Evolutionary conservation across 1,284 basidiomycete species (phyloP).

Genomic region (Trichosporon sp.): DNA sequence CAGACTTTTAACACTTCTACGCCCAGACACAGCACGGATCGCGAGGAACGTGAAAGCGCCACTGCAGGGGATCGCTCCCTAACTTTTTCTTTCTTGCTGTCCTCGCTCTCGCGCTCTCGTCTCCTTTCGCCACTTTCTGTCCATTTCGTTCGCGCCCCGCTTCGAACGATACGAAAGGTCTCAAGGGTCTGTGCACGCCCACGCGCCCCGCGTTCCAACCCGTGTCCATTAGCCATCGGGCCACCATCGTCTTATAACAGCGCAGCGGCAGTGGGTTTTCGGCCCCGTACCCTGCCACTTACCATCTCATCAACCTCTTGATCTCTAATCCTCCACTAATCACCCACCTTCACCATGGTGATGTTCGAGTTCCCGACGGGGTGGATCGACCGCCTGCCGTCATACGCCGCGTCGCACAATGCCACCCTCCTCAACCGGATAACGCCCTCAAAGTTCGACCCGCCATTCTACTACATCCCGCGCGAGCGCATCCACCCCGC

Average conservation of each 20-base stretch:
- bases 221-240: neutral
- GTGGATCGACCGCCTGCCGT: constrained; percentile 16
- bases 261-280: neutral
- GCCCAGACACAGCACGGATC: too few relatives aligned
- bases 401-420: constrained; percentile 25
- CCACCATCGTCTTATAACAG: neutral
- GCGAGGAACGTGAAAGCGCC: neutral
- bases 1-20: neutral
- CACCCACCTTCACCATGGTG: neutral
- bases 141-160: neutral
- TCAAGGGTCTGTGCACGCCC: neutral
- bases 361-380: constrained; percentile 13
- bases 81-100: neutral
- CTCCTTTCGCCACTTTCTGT: too few relatives aligned
- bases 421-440: constrained; percentile 36
- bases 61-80: neutral
- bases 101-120: too few relatives aligned
- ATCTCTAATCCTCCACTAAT: neutral
- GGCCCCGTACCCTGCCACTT: neutral
- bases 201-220: too few relatives aligned
- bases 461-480: constrained; percentile 59
- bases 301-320: neutral
- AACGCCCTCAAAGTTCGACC: constrained; percentile 32
- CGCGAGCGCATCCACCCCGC: constrained; percentile 54
- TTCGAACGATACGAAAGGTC: neutral